Evolutionary conservation across 176 grass and related monocot genomes (phyloP).

Genomic region (Musa schizocarpa): DNA sequence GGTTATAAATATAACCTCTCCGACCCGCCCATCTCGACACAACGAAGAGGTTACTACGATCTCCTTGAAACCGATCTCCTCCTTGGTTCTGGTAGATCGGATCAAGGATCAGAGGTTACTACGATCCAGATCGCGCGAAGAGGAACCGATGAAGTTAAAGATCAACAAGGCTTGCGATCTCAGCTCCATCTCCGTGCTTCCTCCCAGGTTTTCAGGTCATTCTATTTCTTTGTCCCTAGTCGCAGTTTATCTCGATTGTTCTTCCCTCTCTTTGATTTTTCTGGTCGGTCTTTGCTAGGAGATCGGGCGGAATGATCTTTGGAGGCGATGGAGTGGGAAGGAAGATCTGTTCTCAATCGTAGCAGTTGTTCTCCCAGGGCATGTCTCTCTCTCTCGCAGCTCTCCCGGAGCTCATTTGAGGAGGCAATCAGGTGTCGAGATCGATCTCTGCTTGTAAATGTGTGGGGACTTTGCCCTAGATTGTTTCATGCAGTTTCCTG

Average conservation of each 20-base stretch:
- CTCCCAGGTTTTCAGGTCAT: slow-evolving; percentile 36
- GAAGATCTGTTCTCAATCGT: slow-evolving; percentile 51
- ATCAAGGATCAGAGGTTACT: neutral
- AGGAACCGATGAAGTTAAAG: slow-evolving; percentile 61
- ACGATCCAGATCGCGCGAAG: neutral
- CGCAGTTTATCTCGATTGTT: neutral
- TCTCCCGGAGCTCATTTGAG: slow-evolving; percentile 56
- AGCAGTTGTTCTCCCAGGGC: slow-evolving; percentile 48
- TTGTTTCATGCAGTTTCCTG: neutral
- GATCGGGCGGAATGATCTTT: slow-evolving; percentile 36
- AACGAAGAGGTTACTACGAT: neutral
- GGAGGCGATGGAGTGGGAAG: slow-evolving; percentile 16
- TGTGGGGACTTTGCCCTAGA: neutral
- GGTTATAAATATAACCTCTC: no score
- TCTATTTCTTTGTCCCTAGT: neutral
- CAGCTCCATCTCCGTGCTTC: slow-evolving; percentile 87
- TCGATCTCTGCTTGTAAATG: neutral
- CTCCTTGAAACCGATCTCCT: neutral
- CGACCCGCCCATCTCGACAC: no score
- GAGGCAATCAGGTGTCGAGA: slow-evolving; percentile 52
- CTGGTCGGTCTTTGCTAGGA: slow-evolving; percentile 3
- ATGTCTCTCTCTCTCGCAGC: slow-evolving; percentile 58
- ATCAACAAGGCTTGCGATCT: slow-evolving; percentile 96
- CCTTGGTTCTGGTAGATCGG: neutral
- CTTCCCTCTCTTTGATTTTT: neutral